Evolutionary conservation across 441 rosid genomes (phyloP).

Genomic region (Theobroma grandiflorum): DNA sequence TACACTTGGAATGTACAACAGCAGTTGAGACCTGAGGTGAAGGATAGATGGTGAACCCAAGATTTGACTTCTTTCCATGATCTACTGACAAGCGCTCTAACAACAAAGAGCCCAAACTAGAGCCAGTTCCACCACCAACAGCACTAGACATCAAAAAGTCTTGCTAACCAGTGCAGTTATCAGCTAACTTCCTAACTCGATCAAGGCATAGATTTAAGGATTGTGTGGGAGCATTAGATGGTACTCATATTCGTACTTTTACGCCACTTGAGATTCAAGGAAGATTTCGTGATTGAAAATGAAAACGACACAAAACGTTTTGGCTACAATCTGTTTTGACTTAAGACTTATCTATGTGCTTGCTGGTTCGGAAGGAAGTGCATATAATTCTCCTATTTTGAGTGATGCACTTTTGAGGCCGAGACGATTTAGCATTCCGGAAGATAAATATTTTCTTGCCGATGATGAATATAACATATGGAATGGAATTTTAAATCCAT

Average conservation of each 20-base stretch:
- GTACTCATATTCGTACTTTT: not conserved
- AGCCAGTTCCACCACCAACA: slow-evolving; percentile 96
- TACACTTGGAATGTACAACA: no score
- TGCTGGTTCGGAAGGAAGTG: not conserved
- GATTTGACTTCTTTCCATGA: no score
- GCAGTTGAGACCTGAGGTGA: no score
- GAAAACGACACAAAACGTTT: not conserved
- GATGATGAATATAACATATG: not conserved
- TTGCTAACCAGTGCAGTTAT: slow-evolving; percentile 90
- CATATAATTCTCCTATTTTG: not conserved
- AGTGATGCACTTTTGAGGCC: not conserved
- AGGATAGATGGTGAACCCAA: no score
- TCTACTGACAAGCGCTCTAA: slow-evolving; percentile 55
- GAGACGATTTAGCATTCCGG: not conserved
- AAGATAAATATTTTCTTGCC: not conserved
- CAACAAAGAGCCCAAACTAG: slow-evolving; percentile 84
- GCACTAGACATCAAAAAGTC: slow-evolving; percentile 89
- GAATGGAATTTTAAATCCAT: not conserved
- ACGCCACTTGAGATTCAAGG: not conserved
- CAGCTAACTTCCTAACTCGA: slow-evolving; percentile 86
- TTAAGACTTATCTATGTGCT: not conserved
- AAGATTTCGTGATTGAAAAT: not conserved
- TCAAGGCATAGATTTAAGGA: slow-evolving; percentile 78
- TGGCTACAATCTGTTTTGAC: not conserved
- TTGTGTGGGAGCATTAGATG: not conserved